A percentile compares a stretch with the other conserved stretches of the same genome.
Evolutionary conservation across 192 early-diverging fungal genomes (phyloP).

Genomic region (Borealophlyctis nickersoniae): DNA sequence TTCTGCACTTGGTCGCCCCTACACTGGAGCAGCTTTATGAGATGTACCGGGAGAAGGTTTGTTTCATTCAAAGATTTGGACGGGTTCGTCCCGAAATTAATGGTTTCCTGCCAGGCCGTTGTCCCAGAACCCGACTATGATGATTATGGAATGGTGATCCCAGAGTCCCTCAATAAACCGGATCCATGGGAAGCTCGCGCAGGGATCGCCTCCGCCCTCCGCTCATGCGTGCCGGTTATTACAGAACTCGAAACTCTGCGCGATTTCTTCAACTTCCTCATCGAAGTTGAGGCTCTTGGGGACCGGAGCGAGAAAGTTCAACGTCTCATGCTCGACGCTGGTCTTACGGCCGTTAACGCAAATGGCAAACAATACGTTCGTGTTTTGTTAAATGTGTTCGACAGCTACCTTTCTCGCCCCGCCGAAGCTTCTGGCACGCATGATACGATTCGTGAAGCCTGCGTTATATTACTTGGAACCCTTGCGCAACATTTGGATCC

Average conservation of each 20-base stretch:
- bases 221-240: slow-evolving; percentile 62
- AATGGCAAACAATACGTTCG: slow-evolving; percentile 67
- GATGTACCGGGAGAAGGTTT: slow-evolving; percentile 56
- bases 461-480: slow-evolving; percentile 89
- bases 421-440: slow-evolving; percentile 68
- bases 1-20: slow-evolving; percentile 48
- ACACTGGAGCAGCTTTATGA: slow-evolving; percentile 60
- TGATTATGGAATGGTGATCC: slow-evolving; percentile 83
- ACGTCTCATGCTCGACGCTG: slow-evolving; percentile 80
- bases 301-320: slow-evolving; percentile 79
- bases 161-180: slow-evolving; percentile 72
- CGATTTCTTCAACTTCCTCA: slow-evolving; percentile 71
- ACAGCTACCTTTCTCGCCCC: slow-evolving; percentile 71
- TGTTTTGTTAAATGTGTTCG: slow-evolving; percentile 72
- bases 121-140: slow-evolving; percentile 85
- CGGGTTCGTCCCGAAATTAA: not conserved
- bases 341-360: slow-evolving; percentile 68
- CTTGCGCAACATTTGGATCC: slow-evolving; percentile 82
- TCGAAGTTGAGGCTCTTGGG: slow-evolving; percentile 79
- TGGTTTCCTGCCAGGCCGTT: slow-evolving; percentile 39
- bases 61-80: not conserved
- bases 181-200: slow-evolving; percentile 80
- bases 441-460: slow-evolving; percentile 86
- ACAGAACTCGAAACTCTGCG: slow-evolving; percentile 46
- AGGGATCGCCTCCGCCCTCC: slow-evolving; percentile 77